phyloP scores from a whole-genome alignment of 345 rosid species.

The Raphanus sativus region DNA sequence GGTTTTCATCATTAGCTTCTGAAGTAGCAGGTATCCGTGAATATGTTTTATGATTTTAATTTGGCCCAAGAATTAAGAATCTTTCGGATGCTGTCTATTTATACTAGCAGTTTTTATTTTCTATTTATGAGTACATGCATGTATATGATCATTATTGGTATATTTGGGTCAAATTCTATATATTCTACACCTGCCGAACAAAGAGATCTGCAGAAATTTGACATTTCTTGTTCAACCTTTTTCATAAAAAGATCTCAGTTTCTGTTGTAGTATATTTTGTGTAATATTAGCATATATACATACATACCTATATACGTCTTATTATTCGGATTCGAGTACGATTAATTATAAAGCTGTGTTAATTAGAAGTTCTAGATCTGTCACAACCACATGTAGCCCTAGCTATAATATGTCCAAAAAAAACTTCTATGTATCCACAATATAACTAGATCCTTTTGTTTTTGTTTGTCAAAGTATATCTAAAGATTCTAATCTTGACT shows the following conservation, averaged over 20 bases:
- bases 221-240: slow-evolving; percentile 9
- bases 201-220: slow-evolving; percentile 12
- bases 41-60: slow-evolving; percentile 7
- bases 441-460: background rate
- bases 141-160: background rate
- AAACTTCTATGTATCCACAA: background rate
- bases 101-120: background rate
- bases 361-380: background rate
- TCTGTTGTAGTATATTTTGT: background rate
- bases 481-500: background rate
- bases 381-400: background rate
- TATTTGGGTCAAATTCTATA: slow-evolving; percentile 19
- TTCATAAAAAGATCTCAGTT: background rate
- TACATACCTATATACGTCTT: background rate
- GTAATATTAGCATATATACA: background rate
- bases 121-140: slow-evolving; percentile 16
- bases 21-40: slow-evolving; percentile 26
- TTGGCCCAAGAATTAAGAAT: slow-evolving; percentile 30
- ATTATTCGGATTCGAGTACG: background rate
- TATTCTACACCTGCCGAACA: background rate
- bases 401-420: too few relatives aligned
- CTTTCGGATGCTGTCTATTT: slow-evolving; percentile 9
- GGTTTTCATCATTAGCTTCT: slow-evolving; percentile 38
- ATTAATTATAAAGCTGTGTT: background rate
- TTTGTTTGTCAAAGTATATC: background rate